These are phyloP conservation scores for Cutaneotrichosporon dermatis DNA, from an alignment of 1,284 basidiomycete genomes.

Conservation along the genomic window DNA sequence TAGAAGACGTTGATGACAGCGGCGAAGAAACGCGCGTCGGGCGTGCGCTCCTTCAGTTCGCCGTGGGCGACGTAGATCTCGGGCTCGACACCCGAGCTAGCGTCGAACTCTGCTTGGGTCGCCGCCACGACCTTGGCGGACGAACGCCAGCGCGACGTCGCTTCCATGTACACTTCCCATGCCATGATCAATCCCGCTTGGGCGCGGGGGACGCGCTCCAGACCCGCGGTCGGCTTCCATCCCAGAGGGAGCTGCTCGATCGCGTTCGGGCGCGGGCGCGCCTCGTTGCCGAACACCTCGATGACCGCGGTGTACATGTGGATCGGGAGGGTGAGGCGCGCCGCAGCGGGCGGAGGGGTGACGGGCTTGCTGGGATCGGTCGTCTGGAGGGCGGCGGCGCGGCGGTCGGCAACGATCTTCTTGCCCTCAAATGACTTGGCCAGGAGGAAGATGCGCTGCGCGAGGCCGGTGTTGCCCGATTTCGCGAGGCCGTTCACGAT, in stretches of 20 bases:
- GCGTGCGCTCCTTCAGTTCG: conserved; percentile 1
- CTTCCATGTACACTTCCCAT: background rate
- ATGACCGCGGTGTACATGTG: conserved; percentile 31
- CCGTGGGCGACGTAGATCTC: background rate
- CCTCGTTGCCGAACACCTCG: conserved; percentile 18
- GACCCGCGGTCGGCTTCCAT: background rate
- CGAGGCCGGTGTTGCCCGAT: conserved; percentile 28
- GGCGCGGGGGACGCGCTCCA: background rate
- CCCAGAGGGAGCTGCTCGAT: background rate
- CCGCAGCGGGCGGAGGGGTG: background rate
- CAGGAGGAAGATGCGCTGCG: conserved; percentile 32
- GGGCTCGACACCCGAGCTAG: too few relatives aligned
- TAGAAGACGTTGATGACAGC: conserved; percentile 14
- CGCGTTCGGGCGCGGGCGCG: conserved; percentile 7
- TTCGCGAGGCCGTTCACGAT: conserved; percentile 29
- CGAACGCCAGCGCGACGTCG: background rate
- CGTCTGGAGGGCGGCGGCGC: too few relatives aligned
- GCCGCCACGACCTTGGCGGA: background rate
- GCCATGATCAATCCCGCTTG: conserved; percentile 11
- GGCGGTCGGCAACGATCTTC: background rate
- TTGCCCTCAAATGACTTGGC: conserved; percentile 16
- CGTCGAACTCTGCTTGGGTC: too few relatives aligned
- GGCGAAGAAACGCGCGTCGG: conserved; percentile 23
- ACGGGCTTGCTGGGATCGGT: background rate
- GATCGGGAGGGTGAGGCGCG: conserved; percentile 19